Conservation (phyloP, 2,329 filamentous ascomycete genomes). For the Byssochlamys sp. region DNA sequence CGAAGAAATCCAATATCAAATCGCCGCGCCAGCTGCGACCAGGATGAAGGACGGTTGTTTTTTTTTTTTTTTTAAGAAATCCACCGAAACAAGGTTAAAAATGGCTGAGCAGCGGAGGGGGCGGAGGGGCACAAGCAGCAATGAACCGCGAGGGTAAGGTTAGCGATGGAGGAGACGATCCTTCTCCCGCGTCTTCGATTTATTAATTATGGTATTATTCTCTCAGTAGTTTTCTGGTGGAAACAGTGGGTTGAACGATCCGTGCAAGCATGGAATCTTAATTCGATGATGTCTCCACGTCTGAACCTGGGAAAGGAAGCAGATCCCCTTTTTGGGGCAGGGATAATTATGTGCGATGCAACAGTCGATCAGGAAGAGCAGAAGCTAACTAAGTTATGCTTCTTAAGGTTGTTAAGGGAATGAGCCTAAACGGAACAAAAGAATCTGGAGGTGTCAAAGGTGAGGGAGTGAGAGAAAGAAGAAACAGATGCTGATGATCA, state of each 20-base stretch:
- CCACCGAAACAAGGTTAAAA: not conserved
- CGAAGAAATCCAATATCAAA: constrained; percentile 7
- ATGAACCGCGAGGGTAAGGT: not conserved
- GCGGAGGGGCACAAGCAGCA: not conserved
- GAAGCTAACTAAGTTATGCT: not conserved
- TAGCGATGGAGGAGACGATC: not conserved
- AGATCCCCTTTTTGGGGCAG: not conserved
- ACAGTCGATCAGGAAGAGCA: not conserved
- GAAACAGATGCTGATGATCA: not conserved
- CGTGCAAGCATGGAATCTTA: not conserved
- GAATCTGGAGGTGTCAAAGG: not conserved
- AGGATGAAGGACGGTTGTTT: not conserved
- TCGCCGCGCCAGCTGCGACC: constrained; percentile 4
- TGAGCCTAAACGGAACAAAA: not conserved
- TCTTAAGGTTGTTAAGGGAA: not conserved
- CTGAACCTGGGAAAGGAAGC: not conserved
- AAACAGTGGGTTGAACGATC: not conserved
- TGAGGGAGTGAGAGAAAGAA: not conserved
- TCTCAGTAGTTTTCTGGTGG: not conserved
- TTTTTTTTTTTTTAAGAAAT: not conserved
- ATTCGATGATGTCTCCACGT: not conserved
- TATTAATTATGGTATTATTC: not conserved
- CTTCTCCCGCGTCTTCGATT: not conserved
- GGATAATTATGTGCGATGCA: not conserved
- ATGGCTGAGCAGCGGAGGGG: constrained; percentile 1